Evolutionary conservation across 2,329 filamentous ascomycete genomes (phyloP).

Genomic region (Epichloe gansuensis): DNA sequence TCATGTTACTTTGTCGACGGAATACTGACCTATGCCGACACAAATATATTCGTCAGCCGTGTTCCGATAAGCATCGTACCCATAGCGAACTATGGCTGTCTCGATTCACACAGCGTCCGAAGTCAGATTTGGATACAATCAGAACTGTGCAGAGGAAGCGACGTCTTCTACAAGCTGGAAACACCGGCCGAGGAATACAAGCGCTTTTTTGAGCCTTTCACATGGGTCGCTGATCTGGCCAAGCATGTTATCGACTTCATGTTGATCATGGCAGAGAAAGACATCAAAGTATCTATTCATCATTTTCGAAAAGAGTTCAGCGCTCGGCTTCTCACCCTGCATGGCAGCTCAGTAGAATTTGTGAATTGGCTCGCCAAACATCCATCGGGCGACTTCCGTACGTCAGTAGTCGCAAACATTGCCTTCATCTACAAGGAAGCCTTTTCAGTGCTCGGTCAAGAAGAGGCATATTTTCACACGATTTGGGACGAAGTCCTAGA

Average conservation of each 20-base stretch:
- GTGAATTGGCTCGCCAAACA: constrained; percentile 40
- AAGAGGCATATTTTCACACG: constrained; percentile 22
- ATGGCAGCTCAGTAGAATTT: constrained; percentile 31
- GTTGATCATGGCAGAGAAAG: constrained; percentile 17
- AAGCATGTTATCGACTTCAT: constrained; percentile 64
- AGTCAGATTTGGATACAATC: constrained; percentile 54
- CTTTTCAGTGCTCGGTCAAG: constrained; percentile 29
- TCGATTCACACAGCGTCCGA: constrained; percentile 31
- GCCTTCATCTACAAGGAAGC: constrained; percentile 55
- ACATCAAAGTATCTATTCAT: constrained; percentile 31
- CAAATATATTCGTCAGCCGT: constrained; percentile 36
- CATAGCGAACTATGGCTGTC: constrained; percentile 52
- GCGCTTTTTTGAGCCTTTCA: constrained; percentile 48
- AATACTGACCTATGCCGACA: constrained; percentile 32
- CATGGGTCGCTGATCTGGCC: constrained; percentile 57
- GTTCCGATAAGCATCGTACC: constrained; percentile 47
- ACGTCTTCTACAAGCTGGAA: constrained; percentile 51
- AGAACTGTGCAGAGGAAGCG: constrained; percentile 20
- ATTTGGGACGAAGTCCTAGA: constrained; percentile 42
- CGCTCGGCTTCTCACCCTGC: constrained; percentile 37
- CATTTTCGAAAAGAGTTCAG: constrained; percentile 47
- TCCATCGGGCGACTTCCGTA: constrained; percentile 46
- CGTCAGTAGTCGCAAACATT: constrained; percentile 44
- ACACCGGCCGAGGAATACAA: constrained; percentile 46
- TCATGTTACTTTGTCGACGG: constrained; percentile 46